phyloP scores from a whole-genome alignment of 2,329 filamentous ascomycete genomes.

The Aciculosporium take region DNA sequence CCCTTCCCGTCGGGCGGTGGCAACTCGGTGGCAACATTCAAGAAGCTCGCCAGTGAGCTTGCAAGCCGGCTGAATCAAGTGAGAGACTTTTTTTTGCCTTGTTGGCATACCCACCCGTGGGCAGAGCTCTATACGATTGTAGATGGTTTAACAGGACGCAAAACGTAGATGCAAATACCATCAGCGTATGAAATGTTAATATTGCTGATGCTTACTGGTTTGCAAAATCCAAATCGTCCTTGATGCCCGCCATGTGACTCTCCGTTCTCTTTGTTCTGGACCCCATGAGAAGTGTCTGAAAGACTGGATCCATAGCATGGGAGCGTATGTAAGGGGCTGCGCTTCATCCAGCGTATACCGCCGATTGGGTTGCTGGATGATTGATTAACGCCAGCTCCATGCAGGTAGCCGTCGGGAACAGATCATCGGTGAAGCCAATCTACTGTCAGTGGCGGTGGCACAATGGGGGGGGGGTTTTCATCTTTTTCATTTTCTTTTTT shows the following conservation, averaged over 20 bases:
- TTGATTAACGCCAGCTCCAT: conserved; percentile 9
- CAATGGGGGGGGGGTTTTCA: too few relatives aligned
- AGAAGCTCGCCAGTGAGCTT: not conserved
- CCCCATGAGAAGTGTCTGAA: conserved; percentile 8
- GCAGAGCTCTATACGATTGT: not conserved
- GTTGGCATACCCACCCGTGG: not conserved
- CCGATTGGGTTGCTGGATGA: conserved; percentile 9
- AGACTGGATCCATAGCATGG: conserved; percentile 5
- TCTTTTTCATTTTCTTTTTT: too few relatives aligned
- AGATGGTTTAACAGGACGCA: not conserved
- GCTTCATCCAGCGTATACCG: conserved; percentile 2
- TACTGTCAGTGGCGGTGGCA: conserved; percentile 4
- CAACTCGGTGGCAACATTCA: not conserved
- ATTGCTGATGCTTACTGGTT: not conserved
- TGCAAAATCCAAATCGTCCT: not conserved
- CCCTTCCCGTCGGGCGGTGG: conserved; percentile 1
- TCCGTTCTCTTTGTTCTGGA: not conserved
- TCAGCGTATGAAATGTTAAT: not conserved
- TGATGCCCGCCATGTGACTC: conserved; percentile 4
- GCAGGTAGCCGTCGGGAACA: conserved; percentile 11
- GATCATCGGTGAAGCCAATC: conserved; percentile 11
- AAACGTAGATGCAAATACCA: not conserved
- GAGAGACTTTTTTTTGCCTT: not conserved
- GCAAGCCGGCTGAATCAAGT: not conserved
- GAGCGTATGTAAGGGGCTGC: conserved; percentile 1